Conservation (phyloP, 768 basidiomycete genomes). For the Collybiopsis luxurians region DNA sequence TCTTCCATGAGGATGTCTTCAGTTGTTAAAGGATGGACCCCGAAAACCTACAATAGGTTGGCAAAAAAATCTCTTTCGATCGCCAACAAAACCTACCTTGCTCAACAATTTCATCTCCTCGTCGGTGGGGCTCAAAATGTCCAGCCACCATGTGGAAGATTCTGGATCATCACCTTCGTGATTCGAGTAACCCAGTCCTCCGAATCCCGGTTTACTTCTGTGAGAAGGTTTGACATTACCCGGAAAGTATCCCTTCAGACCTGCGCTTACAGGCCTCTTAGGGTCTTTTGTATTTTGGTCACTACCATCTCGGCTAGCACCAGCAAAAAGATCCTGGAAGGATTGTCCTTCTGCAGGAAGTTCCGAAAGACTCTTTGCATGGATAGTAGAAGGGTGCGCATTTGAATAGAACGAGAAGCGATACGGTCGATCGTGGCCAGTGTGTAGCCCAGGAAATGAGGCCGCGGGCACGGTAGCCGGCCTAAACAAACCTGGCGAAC, state of each 20-base stretch:
- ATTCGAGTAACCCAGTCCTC: constrained; percentile 13
- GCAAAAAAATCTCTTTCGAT: no score
- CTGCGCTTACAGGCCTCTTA: not conserved
- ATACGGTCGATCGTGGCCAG: constrained; percentile 85
- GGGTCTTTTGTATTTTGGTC: not conserved
- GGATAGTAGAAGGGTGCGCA: constrained; percentile 86
- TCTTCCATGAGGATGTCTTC: constrained; percentile 99
- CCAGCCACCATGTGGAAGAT: constrained; percentile 94
- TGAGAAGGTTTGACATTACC: constrained; percentile 18
- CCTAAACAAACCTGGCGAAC: constrained; percentile 1
- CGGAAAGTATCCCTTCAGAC: constrained; percentile 13
- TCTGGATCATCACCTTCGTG: constrained; percentile 48
- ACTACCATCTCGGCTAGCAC: constrained; percentile 28
- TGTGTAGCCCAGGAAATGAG: constrained; percentile 25
- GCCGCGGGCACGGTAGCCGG: constrained; percentile 4
- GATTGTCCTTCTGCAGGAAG: constrained; percentile 91
- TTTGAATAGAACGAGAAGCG: constrained; percentile 99
- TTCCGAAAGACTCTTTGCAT: constrained; percentile 89
- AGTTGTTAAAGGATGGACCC: constrained; percentile 95
- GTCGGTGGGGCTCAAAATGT: constrained; percentile 90
- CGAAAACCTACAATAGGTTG: constrained; percentile 74
- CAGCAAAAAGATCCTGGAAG: constrained; percentile 87
- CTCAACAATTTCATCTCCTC: constrained; percentile 98
- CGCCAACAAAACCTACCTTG: constrained; percentile 67
- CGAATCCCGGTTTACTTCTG: not conserved